Conservation (phyloP, 331 rosid genomes). For the Prunus yedoensis region DNA sequence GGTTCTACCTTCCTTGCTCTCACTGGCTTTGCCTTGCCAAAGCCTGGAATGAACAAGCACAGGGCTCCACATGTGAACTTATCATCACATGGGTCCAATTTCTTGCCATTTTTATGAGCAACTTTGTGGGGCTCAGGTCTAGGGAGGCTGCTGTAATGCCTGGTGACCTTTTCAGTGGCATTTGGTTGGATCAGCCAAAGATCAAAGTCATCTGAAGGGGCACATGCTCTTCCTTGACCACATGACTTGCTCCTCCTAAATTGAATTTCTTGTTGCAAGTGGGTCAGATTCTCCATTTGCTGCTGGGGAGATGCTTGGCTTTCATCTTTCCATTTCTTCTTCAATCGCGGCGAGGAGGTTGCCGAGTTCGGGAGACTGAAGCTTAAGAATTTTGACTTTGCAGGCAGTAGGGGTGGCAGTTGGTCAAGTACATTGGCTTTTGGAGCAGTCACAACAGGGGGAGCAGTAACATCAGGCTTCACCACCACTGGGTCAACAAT, state of each 20-base stretch:
- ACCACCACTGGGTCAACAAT: conserved; percentile 6
- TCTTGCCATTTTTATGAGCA: conserved; percentile 29
- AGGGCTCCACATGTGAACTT: conserved; percentile 70
- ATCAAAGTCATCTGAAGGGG: conserved; percentile 59
- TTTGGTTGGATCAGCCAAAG: conserved; percentile 51
- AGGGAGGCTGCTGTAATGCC: conserved; percentile 27
- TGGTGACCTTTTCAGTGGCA: conserved; percentile 27
- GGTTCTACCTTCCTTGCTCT: conserved; percentile 39
- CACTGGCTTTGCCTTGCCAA: conserved; percentile 55
- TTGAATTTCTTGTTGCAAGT: conserved; percentile 31
- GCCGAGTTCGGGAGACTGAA: conserved; percentile 71
- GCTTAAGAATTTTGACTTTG: conserved; percentile 59
- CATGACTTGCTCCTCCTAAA: conserved; percentile 69
- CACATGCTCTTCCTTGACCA: conserved; percentile 47
- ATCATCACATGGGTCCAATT: conserved; percentile 26
- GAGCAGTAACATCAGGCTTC: conserved; percentile 28
- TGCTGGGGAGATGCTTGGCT: conserved; percentile 36
- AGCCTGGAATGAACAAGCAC: conserved; percentile 71
- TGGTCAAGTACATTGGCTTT: conserved; percentile 18
- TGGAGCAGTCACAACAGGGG: conserved; percentile 30
- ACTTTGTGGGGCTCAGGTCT: conserved; percentile 36
- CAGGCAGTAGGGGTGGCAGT: conserved; percentile 47
- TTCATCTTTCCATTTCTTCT: conserved; percentile 38
- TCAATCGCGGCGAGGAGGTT: conserved; percentile 54
- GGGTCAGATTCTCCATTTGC: conserved; percentile 5